Conservation (phyloP, 441 rosid species). For the Raphanus hybrid region DNA sequence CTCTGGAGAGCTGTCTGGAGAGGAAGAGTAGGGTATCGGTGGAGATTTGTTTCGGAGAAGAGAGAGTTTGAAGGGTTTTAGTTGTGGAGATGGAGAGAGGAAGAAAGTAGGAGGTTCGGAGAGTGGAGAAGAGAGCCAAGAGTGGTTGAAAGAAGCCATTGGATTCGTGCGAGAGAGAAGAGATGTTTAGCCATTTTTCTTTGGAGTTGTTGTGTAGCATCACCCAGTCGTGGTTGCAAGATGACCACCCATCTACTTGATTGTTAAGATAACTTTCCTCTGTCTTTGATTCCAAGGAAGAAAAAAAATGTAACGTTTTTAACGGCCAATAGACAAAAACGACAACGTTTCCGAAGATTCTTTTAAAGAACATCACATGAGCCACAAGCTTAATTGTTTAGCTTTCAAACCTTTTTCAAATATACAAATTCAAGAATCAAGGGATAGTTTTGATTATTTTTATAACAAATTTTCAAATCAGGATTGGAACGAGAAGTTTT, state of each 20-base stretch:
- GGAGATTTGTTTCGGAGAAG: conserved; percentile 47
- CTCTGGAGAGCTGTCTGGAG: conserved; percentile 42
- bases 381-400: too few relatives aligned
- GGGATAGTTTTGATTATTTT: background rate
- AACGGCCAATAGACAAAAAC: background rate
- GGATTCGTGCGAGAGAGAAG: conserved; percentile 24
- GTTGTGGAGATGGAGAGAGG: conserved; percentile 43
- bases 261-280: background rate
- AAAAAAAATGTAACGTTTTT: background rate
- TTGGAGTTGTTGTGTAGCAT: background rate
- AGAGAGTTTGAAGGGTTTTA: conserved; percentile 45
- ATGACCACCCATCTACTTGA: conserved; percentile 25
- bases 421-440: background rate
- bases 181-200: conserved; percentile 32
- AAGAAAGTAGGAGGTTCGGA: conserved; percentile 41
- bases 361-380: too few relatives aligned
- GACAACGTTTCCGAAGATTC: background rate
- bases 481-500: background rate
- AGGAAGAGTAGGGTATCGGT: conserved; percentile 42
- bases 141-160: conserved; percentile 59
- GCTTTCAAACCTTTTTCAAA: background rate
- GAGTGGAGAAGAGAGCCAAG: conserved; percentile 54
- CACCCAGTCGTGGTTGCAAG: conserved; percentile 26
- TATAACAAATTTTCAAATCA: background rate
- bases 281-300: background rate